Percentiles rank a stretch among this genome's conserved stretches.
Conservation (phyloP, 495 filamentous ascomycete genomes). For the Saxispiralis lemnorum region DNA sequence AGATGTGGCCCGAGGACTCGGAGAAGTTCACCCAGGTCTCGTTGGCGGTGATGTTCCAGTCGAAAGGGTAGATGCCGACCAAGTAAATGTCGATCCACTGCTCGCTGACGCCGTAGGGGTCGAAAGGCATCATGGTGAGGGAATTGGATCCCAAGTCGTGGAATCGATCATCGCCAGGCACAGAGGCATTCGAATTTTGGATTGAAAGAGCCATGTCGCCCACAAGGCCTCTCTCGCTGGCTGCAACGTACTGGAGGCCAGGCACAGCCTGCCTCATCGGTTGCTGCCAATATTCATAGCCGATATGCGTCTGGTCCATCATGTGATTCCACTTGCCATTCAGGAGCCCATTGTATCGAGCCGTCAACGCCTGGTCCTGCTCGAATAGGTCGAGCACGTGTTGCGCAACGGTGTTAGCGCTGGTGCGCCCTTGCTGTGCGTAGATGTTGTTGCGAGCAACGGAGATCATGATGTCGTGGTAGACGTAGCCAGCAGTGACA, state of each 20-base stretch:
- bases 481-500: constrained; percentile 40
- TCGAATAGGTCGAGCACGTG: constrained; percentile 41
- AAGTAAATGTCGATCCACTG: constrained; percentile 54
- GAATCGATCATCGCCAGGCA: constrained; percentile 49
- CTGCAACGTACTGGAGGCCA: constrained; percentile 39
- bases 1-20: constrained; percentile 35
- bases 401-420: constrained; percentile 44
- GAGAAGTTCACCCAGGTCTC: constrained; percentile 39
- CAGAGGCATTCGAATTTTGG: constrained; percentile 44
- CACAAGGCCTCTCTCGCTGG: constrained; percentile 35
- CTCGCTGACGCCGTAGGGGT: constrained; percentile 40
- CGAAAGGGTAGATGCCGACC: constrained; percentile 39
- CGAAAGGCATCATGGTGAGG: constrained; percentile 36
- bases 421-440: constrained; percentile 44
- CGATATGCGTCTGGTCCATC: constrained; percentile 35
- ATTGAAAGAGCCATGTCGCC: constrained; percentile 50
- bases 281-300: constrained; percentile 44
- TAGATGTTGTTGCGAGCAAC: constrained; percentile 45
- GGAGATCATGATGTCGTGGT: constrained; percentile 43
- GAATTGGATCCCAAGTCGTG: constrained; percentile 38
- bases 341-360: constrained; percentile 43
- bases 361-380: constrained; percentile 43
- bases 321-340: constrained; percentile 43
- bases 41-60: constrained; percentile 36
- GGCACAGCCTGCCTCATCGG: constrained; percentile 52